phyloP scores from a whole-genome alignment of 306 rosid species.

The Herpetospermum pedunculosum region DNA sequence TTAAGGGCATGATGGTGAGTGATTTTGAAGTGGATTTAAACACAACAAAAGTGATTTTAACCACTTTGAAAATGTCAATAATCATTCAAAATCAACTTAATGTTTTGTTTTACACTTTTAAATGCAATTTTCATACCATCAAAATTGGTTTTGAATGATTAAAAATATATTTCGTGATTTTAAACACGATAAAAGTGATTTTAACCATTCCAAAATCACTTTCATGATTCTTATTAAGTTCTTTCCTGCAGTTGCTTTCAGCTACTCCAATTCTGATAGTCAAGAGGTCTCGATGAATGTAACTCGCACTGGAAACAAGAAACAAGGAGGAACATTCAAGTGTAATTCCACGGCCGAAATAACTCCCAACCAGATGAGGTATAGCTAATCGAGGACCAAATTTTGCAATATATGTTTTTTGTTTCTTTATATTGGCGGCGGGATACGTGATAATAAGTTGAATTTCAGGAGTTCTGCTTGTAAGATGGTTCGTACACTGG shows the following conservation, averaged over 20 bases:
- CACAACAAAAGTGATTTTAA: too few relatives aligned
- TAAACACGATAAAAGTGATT: too few relatives aligned
- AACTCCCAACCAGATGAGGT: conserved; percentile 95
- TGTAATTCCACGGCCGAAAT: conserved; percentile 59
- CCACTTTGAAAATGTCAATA: too few relatives aligned
- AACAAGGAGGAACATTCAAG: conserved; percentile 65
- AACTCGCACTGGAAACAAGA: conserved; percentile 73
- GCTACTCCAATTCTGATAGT: conserved; percentile 61
- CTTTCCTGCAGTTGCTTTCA: conserved; percentile 64
- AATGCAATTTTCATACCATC: too few relatives aligned
- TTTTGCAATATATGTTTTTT: background rate
- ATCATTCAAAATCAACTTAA: too few relatives aligned
- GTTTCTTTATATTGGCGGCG: background rate
- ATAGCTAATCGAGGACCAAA: conserved; percentile 3
- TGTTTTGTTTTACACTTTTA: too few relatives aligned
- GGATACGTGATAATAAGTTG: conserved; percentile 4
- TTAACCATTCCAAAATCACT: too few relatives aligned
- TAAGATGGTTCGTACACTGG: conserved; percentile 90
- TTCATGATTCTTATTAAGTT: background rate
- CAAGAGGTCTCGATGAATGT: conserved; percentile 80
- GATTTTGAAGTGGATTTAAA: too few relatives aligned
- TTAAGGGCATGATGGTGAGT: too few relatives aligned
- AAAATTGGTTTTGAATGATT: too few relatives aligned
- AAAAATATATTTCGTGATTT: too few relatives aligned
- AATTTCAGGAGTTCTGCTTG: conserved; percentile 87